Evolutionary conservation across 768 basidiomycete species (phyloP), one percentile per base, ranked within the genome.

Genomic region (Lentinula edodes): DNA sequence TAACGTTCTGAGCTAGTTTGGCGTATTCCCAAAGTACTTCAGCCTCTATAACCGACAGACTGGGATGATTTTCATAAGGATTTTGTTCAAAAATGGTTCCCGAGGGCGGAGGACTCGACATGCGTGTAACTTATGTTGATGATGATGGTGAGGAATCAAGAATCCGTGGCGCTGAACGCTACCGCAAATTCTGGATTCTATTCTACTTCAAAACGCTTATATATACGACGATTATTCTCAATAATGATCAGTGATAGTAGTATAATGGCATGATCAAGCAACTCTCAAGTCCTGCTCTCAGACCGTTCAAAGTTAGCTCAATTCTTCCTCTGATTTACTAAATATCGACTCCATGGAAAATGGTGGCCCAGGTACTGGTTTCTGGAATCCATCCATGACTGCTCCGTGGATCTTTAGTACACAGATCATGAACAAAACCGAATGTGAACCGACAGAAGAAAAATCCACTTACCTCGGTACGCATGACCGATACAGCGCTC

Each of bases 21-120:
- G 92, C 91, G 70, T 96, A 96, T 71, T 97, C 94, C 91, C 92
- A 94, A 41, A 97, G 83, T 0, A 94, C 86, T 41, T 91, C 84
- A 6, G 89, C 83, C 72, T 97, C 91, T 5, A 87, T 73, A 2
- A 80, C 68, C 1, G 88, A 82, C 23, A 95, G 75, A 64, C 79
- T 80, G 0, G 87, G 82, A 68, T 95, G 86, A 1, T 79, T 80
- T 58, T 85, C 83, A 67, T 93, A 93, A 7, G 91, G 91, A 66
- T 93, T 93, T 46, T 72, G 67, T 5, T 77, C 71, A 68, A 85
- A 82, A 53, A 87, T 76, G 57, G 81, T 60, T 8, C 51, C 51
- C 34, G 51, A 6, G 2, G 59, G 59, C 7, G 51, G 18, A 35
- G 51, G 51, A 35, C 51, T 52, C 18, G 59, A 53, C 59, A 60